These are phyloP conservation scores for Aurifilum marmelostoma DNA, from an alignment of 2,329 filamentous ascomycete species.

Conservation along the genomic window DNA sequence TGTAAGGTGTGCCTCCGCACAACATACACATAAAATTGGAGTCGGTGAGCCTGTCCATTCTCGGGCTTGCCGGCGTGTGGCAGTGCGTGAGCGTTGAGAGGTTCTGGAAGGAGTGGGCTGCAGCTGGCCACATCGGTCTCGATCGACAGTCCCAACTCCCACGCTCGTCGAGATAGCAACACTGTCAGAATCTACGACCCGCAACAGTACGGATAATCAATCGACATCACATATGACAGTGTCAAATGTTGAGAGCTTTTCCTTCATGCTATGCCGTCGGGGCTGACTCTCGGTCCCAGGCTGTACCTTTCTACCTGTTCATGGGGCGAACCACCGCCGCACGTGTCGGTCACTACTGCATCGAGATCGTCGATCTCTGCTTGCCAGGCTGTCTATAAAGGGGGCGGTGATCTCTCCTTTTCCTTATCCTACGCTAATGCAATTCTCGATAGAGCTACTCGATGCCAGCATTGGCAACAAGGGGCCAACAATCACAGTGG, in stretches of 20 bases:
- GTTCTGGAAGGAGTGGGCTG: not conserved
- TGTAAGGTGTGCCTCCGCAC: not conserved
- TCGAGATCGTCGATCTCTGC: not conserved
- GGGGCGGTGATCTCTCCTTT: not conserved
- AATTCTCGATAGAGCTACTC: not conserved
- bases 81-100: not conserved
- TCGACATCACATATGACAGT: not conserved
- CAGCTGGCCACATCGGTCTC: not conserved
- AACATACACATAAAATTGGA: not conserved
- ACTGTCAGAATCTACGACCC: not conserved
- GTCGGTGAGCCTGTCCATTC: not conserved
- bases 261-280: not conserved
- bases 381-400: not conserved
- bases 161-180: not conserved
- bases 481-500: not conserved
- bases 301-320: not conserved
- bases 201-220: constrained; percentile 7
- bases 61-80: not conserved
- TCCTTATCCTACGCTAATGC: not conserved
- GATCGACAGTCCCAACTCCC: not conserved
- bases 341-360: not conserved
- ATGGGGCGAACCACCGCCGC: not conserved
- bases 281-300: not conserved
- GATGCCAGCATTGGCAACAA: not conserved
- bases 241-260: not conserved